Conservation (phyloP, 495 filamentous ascomycete genomes). For the Cenococcum geophilum region DNA sequence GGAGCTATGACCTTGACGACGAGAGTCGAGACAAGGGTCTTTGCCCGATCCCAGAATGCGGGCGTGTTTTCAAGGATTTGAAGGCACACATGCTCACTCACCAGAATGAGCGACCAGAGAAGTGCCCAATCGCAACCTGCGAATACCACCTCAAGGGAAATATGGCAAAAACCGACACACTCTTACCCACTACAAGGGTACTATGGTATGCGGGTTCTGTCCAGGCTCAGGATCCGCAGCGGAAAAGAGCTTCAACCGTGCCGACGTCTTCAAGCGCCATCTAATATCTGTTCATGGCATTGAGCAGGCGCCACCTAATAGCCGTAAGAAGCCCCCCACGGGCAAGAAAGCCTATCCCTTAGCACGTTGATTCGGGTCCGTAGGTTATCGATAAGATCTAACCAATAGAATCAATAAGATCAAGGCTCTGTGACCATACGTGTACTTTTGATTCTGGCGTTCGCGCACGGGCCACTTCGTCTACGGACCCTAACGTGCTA, state of each 20-base stretch:
- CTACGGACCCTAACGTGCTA: no score
- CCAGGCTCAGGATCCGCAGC: slow-evolving; percentile 84
- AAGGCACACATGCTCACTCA: slow-evolving; percentile 97
- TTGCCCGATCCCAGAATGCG: slow-evolving; percentile 80
- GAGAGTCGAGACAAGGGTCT: slow-evolving; percentile 60
- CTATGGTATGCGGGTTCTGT: slow-evolving; percentile 98
- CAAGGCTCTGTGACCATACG: no score
- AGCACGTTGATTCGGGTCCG: no score
- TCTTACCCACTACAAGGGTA: slow-evolving; percentile 97
- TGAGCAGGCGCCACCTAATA: slow-evolving; percentile 93
- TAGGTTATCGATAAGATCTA: no score
- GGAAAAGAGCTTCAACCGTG: slow-evolving; percentile 97
- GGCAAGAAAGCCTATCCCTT: slow-evolving; percentile 56
- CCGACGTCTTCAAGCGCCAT: slow-evolving; percentile 98
- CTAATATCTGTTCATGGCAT: slow-evolving; percentile 89
- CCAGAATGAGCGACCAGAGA: slow-evolving; percentile 86
- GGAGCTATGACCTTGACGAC: slow-evolving; percentile 51
- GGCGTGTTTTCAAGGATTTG: slow-evolving; percentile 85
- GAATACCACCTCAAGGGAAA: slow-evolving; percentile 92
- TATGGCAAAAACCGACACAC: slow-evolving; percentile 99
- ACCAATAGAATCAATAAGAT: no score
- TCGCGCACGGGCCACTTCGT: no score
- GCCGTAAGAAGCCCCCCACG: slow-evolving; percentile 73
- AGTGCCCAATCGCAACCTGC: slow-evolving; percentile 90
- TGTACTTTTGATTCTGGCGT: no score